These are phyloP conservation scores for Binderoboletus segoi DNA, from an alignment of 1,284 basidiomycete genomes.

Conservation along the genomic window DNA sequence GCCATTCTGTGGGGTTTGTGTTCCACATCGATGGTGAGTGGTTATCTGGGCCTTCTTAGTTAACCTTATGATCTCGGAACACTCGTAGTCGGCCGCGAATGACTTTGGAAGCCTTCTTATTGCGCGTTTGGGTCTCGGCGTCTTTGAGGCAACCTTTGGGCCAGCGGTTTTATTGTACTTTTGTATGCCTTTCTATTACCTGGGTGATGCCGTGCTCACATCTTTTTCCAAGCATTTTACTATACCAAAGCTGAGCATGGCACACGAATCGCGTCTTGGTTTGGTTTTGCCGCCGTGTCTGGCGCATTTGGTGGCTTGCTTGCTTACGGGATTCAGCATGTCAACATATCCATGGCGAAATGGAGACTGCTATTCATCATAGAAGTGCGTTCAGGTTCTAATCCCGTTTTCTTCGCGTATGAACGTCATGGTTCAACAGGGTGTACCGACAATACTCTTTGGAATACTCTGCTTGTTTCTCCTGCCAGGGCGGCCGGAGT, in stretches of 20 bases:
- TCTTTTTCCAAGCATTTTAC: constrained; percentile 56
- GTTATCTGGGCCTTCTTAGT: neutral
- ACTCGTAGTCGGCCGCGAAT: constrained; percentile 56
- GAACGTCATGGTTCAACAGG: constrained; percentile 38
- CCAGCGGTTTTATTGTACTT: constrained; percentile 60
- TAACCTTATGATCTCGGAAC: neutral
- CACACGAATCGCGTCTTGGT: constrained; percentile 74
- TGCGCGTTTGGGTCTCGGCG: constrained; percentile 62
- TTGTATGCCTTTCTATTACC: constrained; percentile 45
- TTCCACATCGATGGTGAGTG: constrained; percentile 66
- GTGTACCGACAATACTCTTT: constrained; percentile 67
- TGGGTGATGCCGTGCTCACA: neutral
- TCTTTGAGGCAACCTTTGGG: constrained; percentile 68
- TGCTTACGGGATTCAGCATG: constrained; percentile 70
- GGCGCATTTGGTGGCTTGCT: constrained; percentile 78
- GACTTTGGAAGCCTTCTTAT: constrained; percentile 59
- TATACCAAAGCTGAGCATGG: constrained; percentile 77
- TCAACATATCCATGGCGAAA: constrained; percentile 49
- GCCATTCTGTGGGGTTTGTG: constrained; percentile 72
- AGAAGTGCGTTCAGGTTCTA: constrained; percentile 49
- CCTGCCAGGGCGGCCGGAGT: constrained; percentile 80
- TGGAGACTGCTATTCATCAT: constrained; percentile 80
- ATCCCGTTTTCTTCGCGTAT: neutral
- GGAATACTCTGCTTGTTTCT: constrained; percentile 66
- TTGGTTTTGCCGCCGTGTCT: constrained; percentile 77